Percentiles rank a stretch among this genome's conserved stretches.
Conservation (phyloP, 148 eudicot genomes). For the Chenopodium formosanum region DNA sequence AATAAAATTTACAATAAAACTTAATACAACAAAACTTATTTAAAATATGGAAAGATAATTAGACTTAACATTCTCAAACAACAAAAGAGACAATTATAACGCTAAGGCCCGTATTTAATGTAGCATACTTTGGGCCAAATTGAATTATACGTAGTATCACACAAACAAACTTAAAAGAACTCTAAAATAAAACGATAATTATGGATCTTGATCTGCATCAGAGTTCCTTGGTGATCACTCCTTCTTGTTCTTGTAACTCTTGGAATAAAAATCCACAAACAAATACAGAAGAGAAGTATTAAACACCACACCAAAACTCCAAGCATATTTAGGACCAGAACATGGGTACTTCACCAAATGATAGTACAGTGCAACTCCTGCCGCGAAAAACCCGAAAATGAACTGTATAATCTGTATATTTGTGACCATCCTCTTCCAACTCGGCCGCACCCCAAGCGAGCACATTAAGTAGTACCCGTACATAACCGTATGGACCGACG, state of each 20-base stretch:
- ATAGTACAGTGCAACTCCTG: conserved; percentile 39
- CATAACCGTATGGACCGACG: conserved; percentile 76
- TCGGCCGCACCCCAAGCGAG: conserved; percentile 58
- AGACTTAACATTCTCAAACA: no score
- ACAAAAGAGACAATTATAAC: no score
- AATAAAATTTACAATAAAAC: no score
- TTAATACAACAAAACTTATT: no score
- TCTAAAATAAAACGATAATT: no score
- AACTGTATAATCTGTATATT: conserved; percentile 84
- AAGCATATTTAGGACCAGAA: conserved; percentile 55
- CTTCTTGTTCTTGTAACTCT: conserved; percentile 50
- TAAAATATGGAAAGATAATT: no score
- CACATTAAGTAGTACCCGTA: conserved; percentile 67
- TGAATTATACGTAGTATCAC: no score
- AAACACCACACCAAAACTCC: conserved; percentile 76
- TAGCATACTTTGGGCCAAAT: no score
- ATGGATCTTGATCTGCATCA: no score
- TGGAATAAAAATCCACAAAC: conserved; percentile 67
- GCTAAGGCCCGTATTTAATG: no score
- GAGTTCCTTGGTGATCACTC: not conserved
- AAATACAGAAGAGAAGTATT: conserved; percentile 72
- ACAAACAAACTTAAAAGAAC: no score
- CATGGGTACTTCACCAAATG: conserved; percentile 43
- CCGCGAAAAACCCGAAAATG: conserved; percentile 57
- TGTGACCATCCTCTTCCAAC: conserved; percentile 81